Base-by-base conservation (phyloP, 2,329 filamentous ascomycete species). In the Rutstroemia sp. region DNA sequence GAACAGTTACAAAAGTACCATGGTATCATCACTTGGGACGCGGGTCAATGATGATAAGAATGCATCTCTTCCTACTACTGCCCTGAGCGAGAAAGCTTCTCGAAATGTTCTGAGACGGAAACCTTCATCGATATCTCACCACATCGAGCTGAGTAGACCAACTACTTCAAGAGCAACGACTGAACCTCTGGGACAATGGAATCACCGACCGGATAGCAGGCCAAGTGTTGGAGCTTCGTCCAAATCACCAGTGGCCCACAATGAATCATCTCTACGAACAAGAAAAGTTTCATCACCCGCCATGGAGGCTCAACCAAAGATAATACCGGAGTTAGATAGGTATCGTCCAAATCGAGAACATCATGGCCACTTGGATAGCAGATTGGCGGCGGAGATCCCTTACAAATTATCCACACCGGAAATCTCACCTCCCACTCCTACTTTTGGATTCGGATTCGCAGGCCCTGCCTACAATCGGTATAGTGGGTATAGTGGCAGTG, bases 341-440 rank as follows among this genome's bases (percentile, higher is more conserved):
- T 86, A 86, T 64, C 74, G 80, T 60, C 72, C 77, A 54, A 67
- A 76, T 50, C 70, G 73, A 51, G 71, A 72, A 5, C 73, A 72
- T 0, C 65, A 67, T 12, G 64, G 66, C n/a, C 65, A 47, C 10
- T 34, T 47, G 40, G 59, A 68, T 61, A 60, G 71, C 62, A 67
- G 68, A 57, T 61, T 69, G 51, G 60, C 71, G 34, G 67, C 74
- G 44, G 79, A 81, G 48, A 66, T 79, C 17, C 78, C 78, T 3
- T 80, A 80, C 61, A 78, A 78, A 42, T 69, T 86, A 21, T 76
- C 82, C 30, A 86, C 83, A 3, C 80, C 87, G 54, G 79, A 87
- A 63, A 73, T 87, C 5, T 82, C 84, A n/a, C 81, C 83, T 6
- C 83, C 83, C 8, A 85, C 83, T 5, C 84, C 85, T n/a, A 72